Percentiles rank a stretch among this genome's conserved stretches.
These are phyloP conservation scores for Bipolaris bicolor DNA, from an alignment of 2,329 filamentous ascomycete genomes.

Conservation along the genomic window DNA sequence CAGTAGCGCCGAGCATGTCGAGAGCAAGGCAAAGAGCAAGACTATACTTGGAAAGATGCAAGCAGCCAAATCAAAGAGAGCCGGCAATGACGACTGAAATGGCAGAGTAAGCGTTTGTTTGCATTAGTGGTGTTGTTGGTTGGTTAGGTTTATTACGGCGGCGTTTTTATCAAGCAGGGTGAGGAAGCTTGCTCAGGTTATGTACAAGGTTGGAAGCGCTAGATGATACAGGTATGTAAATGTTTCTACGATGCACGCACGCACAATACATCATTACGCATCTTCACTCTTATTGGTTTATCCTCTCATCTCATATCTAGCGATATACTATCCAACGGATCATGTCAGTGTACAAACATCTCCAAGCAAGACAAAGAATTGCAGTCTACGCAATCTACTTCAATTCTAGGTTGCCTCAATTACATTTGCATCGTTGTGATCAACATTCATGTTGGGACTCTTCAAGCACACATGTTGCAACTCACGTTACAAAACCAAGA, in stretches of 20 bases:
- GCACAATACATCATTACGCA: too few species aligned
- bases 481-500: neutral
- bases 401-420: too few species aligned
- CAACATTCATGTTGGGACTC: too few species aligned
- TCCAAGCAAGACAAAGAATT: too few species aligned
- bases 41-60: constrained; percentile 42
- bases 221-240: neutral
- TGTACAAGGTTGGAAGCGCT: neutral
- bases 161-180: neutral
- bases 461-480: neutral
- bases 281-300: too few species aligned
- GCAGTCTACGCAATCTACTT: too few species aligned
- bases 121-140: constrained; percentile 1
- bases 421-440: too few species aligned
- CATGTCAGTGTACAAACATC: too few species aligned
- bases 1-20: constrained; percentile 67
- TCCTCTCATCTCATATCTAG: too few species aligned
- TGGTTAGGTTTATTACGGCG: neutral
- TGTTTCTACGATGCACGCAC: neutral
- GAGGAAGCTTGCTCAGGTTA: neutral
- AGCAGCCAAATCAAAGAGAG: constrained; percentile 20
- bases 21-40: constrained; percentile 42
- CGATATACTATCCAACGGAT: too few species aligned
- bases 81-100: neutral
- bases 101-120: neutral